phyloP scores from a whole-genome alignment of 768 basidiomycete species.

The Kwoniella shandongensis region DNA sequence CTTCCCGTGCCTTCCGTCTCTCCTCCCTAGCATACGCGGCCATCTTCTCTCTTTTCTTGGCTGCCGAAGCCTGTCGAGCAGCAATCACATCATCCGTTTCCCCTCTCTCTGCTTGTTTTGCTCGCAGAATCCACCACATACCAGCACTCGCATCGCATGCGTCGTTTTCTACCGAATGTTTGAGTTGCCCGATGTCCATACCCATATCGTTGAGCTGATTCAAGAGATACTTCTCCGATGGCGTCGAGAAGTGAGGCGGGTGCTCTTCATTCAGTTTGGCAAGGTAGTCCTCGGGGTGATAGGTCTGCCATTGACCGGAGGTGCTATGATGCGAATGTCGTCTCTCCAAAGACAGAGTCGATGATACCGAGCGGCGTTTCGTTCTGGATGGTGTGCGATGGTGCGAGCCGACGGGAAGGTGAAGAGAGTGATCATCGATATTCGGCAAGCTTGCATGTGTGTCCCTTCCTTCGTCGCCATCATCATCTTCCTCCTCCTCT shows the following conservation, averaged over 20 bases:
- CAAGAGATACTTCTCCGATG: conserved; percentile 74
- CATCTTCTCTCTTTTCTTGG: conserved; percentile 29
- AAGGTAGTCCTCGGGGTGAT: conserved; percentile 56
- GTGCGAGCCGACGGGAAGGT: conserved; percentile 58
- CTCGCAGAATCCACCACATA: conserved; percentile 86
- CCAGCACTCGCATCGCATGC: conserved; percentile 91
- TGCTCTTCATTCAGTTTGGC: conserved; percentile 41
- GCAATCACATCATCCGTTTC: conserved; percentile 56
- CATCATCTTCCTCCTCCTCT: conserved; percentile 44
- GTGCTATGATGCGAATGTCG: conserved; percentile 40
- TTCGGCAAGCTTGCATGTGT: conserved; percentile 18
- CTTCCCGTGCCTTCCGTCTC: conserved; percentile 25
- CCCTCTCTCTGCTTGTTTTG: conserved; percentile 68
- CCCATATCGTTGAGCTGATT: conserved; percentile 73
- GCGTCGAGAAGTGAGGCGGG: conserved; percentile 82
- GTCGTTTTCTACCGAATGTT: conserved; percentile 85
- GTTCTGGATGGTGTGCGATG: conserved; percentile 89
- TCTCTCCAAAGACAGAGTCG: conserved; percentile 59
- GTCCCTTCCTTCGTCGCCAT: conserved; percentile 13
- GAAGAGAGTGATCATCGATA: conserved; percentile 56
- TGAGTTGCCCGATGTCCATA: conserved; percentile 89
- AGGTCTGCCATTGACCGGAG: conserved; percentile 59
- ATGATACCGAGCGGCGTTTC: conserved; percentile 92
- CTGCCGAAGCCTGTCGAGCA: conserved; percentile 31
- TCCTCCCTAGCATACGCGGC: conserved; percentile 35